These are phyloP conservation scores for Chalara sp. DNA, from an alignment of 2,329 filamentous ascomycete species.

Conservation along the genomic window DNA sequence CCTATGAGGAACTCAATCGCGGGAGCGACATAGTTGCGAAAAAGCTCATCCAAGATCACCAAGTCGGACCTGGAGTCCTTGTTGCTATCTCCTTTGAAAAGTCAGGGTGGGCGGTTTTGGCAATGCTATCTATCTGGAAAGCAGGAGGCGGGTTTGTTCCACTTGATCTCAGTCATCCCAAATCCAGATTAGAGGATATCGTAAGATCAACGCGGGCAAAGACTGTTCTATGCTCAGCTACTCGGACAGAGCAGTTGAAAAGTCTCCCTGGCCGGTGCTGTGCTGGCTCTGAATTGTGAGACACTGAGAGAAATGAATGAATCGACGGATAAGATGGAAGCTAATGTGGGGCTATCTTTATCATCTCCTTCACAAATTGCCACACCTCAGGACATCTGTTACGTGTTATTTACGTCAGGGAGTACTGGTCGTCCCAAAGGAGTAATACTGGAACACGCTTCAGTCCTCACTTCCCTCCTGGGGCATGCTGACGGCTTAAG, in stretches of 20 bases:
- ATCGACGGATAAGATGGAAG: background rate
- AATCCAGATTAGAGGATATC: constrained; percentile 1
- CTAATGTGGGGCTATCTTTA: background rate
- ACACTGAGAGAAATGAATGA: background rate
- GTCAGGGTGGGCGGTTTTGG: constrained; percentile 16
- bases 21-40: constrained; percentile 54
- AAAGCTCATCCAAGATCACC: constrained; percentile 34
- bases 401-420: constrained; percentile 17
- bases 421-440: constrained; percentile 20
- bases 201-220: constrained; percentile 1
- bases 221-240: constrained; percentile 2
- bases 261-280: background rate
- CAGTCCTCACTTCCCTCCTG: background rate
- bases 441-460: background rate
- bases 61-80: constrained; percentile 7
- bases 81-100: constrained; percentile 17
- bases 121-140: constrained; percentile 19
- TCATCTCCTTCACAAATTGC: background rate
- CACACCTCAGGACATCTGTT: constrained; percentile 1
- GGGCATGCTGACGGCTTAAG: background rate
- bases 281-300: background rate
- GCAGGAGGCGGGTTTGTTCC: constrained; percentile 22
- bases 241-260: background rate
- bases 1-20: constrained; percentile 57
- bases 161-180: constrained; percentile 15